Percentiles rank a stretch among this genome's conserved stretches.
These are phyloP conservation scores for Cyclotella sp. DNA, from an alignment of 108 stramenopile species.

Conservation along the genomic window DNA sequence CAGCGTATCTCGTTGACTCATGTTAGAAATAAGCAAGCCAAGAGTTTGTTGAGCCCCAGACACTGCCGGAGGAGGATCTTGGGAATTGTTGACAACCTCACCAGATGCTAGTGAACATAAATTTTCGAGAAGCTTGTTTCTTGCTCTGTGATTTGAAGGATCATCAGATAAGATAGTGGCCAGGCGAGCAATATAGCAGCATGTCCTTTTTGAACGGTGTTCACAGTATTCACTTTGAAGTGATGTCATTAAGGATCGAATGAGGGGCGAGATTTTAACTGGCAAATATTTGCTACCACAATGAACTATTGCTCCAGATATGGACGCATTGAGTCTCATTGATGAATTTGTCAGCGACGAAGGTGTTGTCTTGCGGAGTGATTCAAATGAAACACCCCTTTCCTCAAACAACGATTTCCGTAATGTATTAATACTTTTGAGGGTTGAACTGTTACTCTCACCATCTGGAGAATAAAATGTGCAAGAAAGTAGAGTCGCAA, in stretches of 20 bases:
- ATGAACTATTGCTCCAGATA: conserved; percentile 57
- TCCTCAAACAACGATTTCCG: conserved; percentile 20
- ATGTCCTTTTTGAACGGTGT: conserved; percentile 25
- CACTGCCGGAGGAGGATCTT: background rate
- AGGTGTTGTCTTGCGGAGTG: conserved; percentile 16
- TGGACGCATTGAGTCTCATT: conserved; percentile 50
- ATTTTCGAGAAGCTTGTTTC: conserved; percentile 54
- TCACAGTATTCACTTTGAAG: conserved; percentile 67
- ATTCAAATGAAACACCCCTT: conserved; percentile 35
- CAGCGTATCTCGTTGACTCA: conserved; percentile 18
- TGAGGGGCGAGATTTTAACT: conserved; percentile 67
- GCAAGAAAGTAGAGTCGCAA: conserved; percentile 20
- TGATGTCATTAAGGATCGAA: conserved; percentile 77
- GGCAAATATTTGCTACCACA: conserved; percentile 53
- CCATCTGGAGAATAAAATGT: background rate
- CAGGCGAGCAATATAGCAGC: conserved; percentile 48
- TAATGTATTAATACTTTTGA: conserved; percentile 5
- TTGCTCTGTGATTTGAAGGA: conserved; percentile 30
- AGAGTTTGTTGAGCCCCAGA: conserved; percentile 37
- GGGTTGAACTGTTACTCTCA: background rate
- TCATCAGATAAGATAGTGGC: conserved; percentile 33
- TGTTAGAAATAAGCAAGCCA: conserved; percentile 27
- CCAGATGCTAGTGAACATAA: conserved; percentile 57
- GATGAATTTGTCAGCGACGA: conserved; percentile 32
- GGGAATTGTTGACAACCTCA: background rate